phyloP scores from a whole-genome alignment of 352 stramenopile genomes.

The Globisporangium orthogonon region DNA sequence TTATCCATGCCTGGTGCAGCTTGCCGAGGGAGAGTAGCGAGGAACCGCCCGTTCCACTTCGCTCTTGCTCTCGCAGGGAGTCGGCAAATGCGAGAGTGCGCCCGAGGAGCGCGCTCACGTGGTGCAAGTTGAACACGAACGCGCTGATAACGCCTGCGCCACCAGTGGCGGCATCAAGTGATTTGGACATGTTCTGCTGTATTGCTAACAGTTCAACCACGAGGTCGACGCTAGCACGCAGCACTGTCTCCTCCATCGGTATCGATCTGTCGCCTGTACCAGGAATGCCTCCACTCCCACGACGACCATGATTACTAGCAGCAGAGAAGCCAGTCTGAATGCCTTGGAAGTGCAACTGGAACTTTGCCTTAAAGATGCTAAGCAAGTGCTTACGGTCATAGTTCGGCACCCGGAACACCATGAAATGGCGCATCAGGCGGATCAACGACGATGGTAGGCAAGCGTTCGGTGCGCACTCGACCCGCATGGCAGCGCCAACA shows the following conservation, averaged over 20 bases:
- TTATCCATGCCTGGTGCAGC: conserved; percentile 57
- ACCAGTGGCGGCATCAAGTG: background rate
- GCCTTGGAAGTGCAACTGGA: conserved; percentile 20
- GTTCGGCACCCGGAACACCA: conserved; percentile 29
- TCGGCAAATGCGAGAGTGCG: conserved; percentile 28
- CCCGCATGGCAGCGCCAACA: conserved; percentile 32
- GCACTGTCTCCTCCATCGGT: conserved; percentile 31
- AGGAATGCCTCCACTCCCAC: background rate
- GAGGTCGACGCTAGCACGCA: conserved; percentile 56
- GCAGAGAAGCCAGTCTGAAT: background rate
- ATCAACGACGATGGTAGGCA: background rate
- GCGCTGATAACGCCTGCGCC: conserved; percentile 2
- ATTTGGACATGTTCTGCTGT: conserved; percentile 12
- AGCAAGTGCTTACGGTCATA: conserved; percentile 42
- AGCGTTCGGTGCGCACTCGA: conserved; percentile 1
- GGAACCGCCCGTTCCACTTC: background rate
- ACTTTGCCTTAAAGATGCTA: conserved; percentile 45
- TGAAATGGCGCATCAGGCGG: conserved; percentile 48
- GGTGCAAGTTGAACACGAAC: conserved; percentile 47
- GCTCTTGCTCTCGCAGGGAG: conserved; percentile 5
- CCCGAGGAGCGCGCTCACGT: conserved; percentile 29
- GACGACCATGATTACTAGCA: background rate
- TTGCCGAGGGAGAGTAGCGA: conserved; percentile 48
- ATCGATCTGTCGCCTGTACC: conserved; percentile 16
- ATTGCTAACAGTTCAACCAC: conserved; percentile 26